A percentile compares a stretch with the other conserved stretches of the same genome.
Evolutionary conservation across 306 rosid species (phyloP).

Genomic region (Clitoria ternatea): DNA sequence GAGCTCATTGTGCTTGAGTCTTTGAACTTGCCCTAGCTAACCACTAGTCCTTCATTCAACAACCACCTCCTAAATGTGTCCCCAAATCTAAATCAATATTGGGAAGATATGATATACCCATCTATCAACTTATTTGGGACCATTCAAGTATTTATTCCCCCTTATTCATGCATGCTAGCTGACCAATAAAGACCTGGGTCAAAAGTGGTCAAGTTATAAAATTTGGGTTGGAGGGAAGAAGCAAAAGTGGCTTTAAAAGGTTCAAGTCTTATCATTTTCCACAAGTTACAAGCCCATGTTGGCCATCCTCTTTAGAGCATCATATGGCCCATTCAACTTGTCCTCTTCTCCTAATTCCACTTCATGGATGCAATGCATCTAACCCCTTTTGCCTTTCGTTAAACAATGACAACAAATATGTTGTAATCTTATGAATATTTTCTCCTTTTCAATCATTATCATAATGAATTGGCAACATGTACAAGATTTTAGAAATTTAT

Average conservation of each 20-base stretch:
- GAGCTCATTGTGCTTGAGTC: conserved; percentile 23
- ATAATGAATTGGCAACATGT: conserved; percentile 62
- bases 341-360: conserved; percentile 7
- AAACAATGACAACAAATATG: conserved; percentile 19
- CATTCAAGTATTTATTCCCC: conserved; percentile 26
- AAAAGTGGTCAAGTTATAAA: conserved; percentile 51
- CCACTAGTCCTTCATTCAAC: conserved; percentile 16
- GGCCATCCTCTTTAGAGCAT: conserved; percentile 32
- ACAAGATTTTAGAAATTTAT: conserved; percentile 36
- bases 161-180: conserved; percentile 31
- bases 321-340: conserved; percentile 42
- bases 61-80: conserved; percentile 29
- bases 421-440: conserved; percentile 1
- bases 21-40: conserved; percentile 56
- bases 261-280: conserved; percentile 27
- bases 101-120: conserved; percentile 23
- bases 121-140: conserved; percentile 30
- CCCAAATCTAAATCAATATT: conserved; percentile 25
- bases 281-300: conserved; percentile 40
- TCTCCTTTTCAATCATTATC: conserved; percentile 50
- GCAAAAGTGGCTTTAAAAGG: conserved; percentile 31
- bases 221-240: conserved; percentile 37
- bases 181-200: conserved; percentile 41
- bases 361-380: conserved; percentile 65
- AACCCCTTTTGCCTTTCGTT: conserved; percentile 30